phyloP scores from a whole-genome alignment of 2,329 filamentous ascomycete species.

The Dactylellina parvicollis region DNA sequence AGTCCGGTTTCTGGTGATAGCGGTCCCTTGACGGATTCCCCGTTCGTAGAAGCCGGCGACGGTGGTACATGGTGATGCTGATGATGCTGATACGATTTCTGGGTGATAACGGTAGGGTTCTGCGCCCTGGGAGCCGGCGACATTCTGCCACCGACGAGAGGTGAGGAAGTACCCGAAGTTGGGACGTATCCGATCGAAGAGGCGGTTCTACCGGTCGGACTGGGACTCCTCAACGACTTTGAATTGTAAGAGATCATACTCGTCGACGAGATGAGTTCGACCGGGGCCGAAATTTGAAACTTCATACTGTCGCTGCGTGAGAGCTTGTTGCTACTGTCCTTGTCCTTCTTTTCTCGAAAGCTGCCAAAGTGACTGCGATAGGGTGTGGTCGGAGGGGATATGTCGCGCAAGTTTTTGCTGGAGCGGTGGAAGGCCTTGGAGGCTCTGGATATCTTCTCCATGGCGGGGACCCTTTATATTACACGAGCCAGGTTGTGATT shows the following conservation, averaged over 20 bases:
- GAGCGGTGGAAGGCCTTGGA: slow-evolving; percentile 45
- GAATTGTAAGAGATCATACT: slow-evolving; percentile 97
- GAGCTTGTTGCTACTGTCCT: slow-evolving; percentile 6
- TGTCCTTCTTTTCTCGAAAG: slow-evolving; percentile 5
- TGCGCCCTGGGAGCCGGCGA: slow-evolving; percentile 28
- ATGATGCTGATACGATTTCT: slow-evolving; percentile 13
- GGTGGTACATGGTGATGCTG: slow-evolving; percentile 32
- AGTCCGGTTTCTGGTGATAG: slow-evolving; percentile 41
- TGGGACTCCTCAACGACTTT: slow-evolving; percentile 66
- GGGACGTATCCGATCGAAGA: slow-evolving; percentile 35
- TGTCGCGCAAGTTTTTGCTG: slow-evolving; percentile 50
- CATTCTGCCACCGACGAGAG: slow-evolving; percentile 65
- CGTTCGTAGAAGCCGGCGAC: slow-evolving; percentile 66
- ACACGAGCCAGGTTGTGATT: background rate
- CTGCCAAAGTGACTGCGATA: slow-evolving; percentile 32
- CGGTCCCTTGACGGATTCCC: slow-evolving; percentile 35
- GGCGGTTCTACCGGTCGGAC: slow-evolving; percentile 34
- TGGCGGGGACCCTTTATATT: slow-evolving; percentile 4
- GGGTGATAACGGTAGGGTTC: background rate
- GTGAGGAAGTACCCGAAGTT: slow-evolving; percentile 61
- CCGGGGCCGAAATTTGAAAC: slow-evolving; percentile 80
- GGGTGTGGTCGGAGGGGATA: slow-evolving; percentile 43
- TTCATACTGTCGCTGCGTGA: slow-evolving; percentile 39
- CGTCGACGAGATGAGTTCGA: slow-evolving; percentile 89
- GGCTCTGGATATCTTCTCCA: slow-evolving; percentile 48